A percentile compares a stretch with the other conserved stretches of the same genome.
phyloP scores from a whole-genome alignment of 441 rosid species.

The Breynia disticha region DNA sequence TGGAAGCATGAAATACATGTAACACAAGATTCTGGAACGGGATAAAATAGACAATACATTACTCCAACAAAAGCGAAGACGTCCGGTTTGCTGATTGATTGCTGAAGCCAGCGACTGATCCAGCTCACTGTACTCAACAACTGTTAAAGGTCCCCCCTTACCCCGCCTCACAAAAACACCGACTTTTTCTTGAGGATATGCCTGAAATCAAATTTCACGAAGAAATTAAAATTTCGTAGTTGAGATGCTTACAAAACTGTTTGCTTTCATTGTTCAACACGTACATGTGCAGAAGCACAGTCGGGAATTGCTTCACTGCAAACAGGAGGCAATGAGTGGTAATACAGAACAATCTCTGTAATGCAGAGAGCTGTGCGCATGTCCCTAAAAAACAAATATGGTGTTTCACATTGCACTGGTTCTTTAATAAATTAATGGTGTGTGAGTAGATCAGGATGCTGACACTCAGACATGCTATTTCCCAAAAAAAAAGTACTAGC shows the following conservation, averaged over 20 bases:
- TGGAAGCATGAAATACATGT: background rate
- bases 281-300: no score
- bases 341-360: no score
- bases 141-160: slow-evolving; percentile 97
- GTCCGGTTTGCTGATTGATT: slow-evolving; percentile 86
- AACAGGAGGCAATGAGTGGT: no score
- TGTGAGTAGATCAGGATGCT: background rate
- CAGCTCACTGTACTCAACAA: slow-evolving; percentile 94
- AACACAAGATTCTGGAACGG: background rate
- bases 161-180: slow-evolving; percentile 97
- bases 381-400: no score
- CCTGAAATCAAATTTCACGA: slow-evolving; percentile 37
- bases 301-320: no score
- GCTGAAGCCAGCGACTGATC: slow-evolving; percentile 86
- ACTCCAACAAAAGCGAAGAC: slow-evolving; percentile 98
- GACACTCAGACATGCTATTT: background rate
- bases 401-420: no score
- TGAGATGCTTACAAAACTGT: no score
- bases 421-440: no score
- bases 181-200: slow-evolving; percentile 95
- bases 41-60: slow-evolving; percentile 47
- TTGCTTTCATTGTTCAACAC: no score
- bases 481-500: background rate
- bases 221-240: slow-evolving; percentile 8
- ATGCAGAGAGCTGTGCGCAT: no score